Conservation (phyloP, 2,329 filamentous ascomycete species). For the Emericellopsis cladophorae region DNA sequence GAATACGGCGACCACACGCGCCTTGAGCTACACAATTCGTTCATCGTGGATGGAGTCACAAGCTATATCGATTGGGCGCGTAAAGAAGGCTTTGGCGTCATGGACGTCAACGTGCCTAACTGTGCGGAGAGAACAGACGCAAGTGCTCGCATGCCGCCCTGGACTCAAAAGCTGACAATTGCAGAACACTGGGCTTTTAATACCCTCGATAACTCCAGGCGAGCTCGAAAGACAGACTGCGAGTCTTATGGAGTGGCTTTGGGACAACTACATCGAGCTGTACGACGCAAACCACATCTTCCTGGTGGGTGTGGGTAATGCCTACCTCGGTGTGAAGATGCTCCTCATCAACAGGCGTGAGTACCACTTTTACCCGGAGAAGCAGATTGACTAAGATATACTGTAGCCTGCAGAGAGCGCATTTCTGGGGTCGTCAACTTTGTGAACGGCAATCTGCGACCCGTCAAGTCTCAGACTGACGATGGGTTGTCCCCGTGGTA, state of each 20-base stretch:
- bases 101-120: slow-evolving; percentile 84
- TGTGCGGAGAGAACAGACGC: slow-evolving; percentile 40
- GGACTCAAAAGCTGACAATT: background rate
- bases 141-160: slow-evolving; percentile 11
- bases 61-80: slow-evolving; percentile 78
- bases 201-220: slow-evolving; percentile 28
- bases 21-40: slow-evolving; percentile 5
- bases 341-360: slow-evolving; percentile 66
- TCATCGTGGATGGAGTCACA: slow-evolving; percentile 60
- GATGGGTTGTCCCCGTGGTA: slow-evolving; percentile 71
- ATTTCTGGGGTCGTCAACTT: slow-evolving; percentile 70
- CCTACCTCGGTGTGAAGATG: slow-evolving; percentile 72
- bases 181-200: slow-evolving; percentile 35
- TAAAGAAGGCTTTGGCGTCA: slow-evolving; percentile 64
- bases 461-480: slow-evolving; percentile 69
- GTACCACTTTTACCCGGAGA: slow-evolving; percentile 3
- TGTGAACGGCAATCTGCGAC: slow-evolving; percentile 62
- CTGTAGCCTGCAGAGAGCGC: slow-evolving; percentile 47
- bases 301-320: slow-evolving; percentile 79
- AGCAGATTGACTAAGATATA: background rate
- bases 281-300: slow-evolving; percentile 63
- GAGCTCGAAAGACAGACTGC: slow-evolving; percentile 47
- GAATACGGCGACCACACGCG: slow-evolving; percentile 54
- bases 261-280: slow-evolving; percentile 92
- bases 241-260: slow-evolving; percentile 73